phyloP scores from a whole-genome alignment of 495 filamentous ascomycete genomes.

The Parathielavia hyrcaniae region DNA sequence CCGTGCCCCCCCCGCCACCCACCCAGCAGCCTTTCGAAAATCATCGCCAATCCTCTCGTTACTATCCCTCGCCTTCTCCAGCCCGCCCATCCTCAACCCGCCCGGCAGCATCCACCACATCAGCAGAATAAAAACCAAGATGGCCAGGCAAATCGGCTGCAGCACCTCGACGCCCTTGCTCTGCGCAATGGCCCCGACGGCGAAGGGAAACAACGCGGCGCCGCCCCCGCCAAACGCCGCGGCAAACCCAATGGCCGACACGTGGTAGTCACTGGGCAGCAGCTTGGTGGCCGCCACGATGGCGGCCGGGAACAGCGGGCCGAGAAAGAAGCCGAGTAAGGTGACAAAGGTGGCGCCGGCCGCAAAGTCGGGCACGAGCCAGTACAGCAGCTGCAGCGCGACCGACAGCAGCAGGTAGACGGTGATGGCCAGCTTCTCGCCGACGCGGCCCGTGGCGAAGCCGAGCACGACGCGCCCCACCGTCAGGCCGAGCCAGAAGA shows the following conservation, averaged over 20 bases:
- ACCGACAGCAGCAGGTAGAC: conserved; percentile 57
- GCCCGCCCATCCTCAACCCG: conserved; percentile 28
- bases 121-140: conserved; percentile 54
- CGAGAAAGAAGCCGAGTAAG: conserved; percentile 71
- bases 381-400: conserved; percentile 68
- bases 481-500: conserved; percentile 81
- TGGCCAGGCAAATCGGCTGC: conserved; percentile 67
- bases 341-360: conserved; percentile 67
- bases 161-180: conserved; percentile 69
- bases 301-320: conserved; percentile 73
- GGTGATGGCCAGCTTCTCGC: conserved; percentile 62
- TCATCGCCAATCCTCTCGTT: conserved; percentile 28
- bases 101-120: conserved; percentile 45
- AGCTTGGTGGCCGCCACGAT: conserved; percentile 77
- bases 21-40: conserved; percentile 11
- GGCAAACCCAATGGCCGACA: conserved; percentile 75
- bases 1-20: conserved; percentile 16
- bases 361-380: conserved; percentile 72
- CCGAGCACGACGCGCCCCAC: conserved; percentile 65
- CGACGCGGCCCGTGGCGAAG: conserved; percentile 61
- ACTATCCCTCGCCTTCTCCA: conserved; percentile 33
- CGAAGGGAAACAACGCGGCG: conserved; percentile 76
- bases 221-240: conserved; percentile 75
- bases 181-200: conserved; percentile 77
- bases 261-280: conserved; percentile 69